A percentile compares a stretch with the other conserved stretches of the same genome.
phyloP scores from a whole-genome alignment of 2,329 filamentous ascomycete genomes.

The Botrytis squamosa region DNA sequence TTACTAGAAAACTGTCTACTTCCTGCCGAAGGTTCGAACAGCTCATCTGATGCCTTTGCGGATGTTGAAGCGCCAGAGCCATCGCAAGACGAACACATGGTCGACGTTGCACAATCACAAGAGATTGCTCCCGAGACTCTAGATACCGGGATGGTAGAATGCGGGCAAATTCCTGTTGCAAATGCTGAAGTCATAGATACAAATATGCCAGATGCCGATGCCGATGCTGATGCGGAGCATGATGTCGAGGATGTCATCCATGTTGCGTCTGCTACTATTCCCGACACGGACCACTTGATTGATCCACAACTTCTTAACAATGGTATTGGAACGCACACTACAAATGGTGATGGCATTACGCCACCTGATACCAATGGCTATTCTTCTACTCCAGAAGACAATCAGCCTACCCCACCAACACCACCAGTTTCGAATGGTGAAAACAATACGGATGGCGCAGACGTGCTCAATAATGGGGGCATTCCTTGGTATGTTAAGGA shows the following conservation, averaged over 20 bases:
- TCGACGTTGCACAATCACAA: conserved; percentile 3
- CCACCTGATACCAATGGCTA: conserved; percentile 52
- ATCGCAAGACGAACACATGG: conserved; percentile 43
- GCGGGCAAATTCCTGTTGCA: conserved; percentile 20
- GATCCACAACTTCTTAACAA: conserved; percentile 19
- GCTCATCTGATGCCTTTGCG: conserved; percentile 10
- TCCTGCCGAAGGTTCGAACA: conserved; percentile 18
- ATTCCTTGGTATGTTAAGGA: conserved; percentile 84
- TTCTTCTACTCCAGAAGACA: conserved; percentile 27
- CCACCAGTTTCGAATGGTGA: conserved; percentile 65
- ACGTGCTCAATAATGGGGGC: conserved; percentile 65
- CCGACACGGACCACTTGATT: conserved; percentile 34
- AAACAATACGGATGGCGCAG: conserved; percentile 22
- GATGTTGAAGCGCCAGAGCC: conserved; percentile 44
- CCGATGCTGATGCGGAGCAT: conserved; percentile 32
- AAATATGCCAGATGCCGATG: conserved; percentile 41
- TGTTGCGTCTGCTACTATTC: conserved; percentile 12
- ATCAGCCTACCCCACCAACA: conserved; percentile 52
- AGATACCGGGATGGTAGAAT: not conserved
- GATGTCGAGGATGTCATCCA: conserved; percentile 24
- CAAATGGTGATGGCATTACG: conserved; percentile 35
- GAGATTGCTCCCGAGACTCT: conserved; percentile 3
- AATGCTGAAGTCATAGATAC: conserved; percentile 40
- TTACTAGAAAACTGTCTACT: conserved; percentile 66
- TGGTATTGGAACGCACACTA: conserved; percentile 31